Percentiles rank a stretch among this genome's conserved stretches.
phyloP scores from a whole-genome alignment of 306 rosid species.

The Crotalaria pallida region DNA sequence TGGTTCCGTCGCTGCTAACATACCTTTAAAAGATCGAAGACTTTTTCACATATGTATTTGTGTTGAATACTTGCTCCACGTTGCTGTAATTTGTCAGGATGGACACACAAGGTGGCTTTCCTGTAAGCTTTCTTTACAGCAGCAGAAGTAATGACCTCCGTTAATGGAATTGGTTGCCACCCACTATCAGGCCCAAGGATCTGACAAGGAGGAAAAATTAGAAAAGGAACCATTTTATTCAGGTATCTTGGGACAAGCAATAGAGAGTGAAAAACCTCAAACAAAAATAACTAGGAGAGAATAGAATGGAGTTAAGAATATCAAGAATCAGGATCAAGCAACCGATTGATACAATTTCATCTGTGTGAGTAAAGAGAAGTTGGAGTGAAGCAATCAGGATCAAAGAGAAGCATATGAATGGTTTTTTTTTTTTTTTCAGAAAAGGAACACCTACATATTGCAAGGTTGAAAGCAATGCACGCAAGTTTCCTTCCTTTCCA shows the following conservation, averaged over 20 bases:
- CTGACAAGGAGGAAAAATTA: conserved; percentile 37
- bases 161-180: conserved; percentile 90
- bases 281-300: not conserved
- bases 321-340: conserved; percentile 6
- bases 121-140: conserved; percentile 94
- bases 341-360: conserved; percentile 7
- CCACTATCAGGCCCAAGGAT: conserved; percentile 87
- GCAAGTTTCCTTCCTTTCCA: conserved; percentile 98
- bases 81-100: conserved; percentile 95
- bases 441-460: conserved; percentile 78
- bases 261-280: not conserved
- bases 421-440: conserved; percentile 8
- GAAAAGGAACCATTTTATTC: not conserved
- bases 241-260: not conserved
- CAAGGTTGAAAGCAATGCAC: conserved; percentile 92
- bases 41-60: conserved; percentile 89
- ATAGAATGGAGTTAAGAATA: not conserved
- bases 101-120: conserved; percentile 93
- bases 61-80: conserved; percentile 89
- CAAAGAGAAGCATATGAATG: not conserved
- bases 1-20: too few relatives aligned
- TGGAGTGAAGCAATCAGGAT: not conserved
- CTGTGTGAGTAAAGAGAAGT: conserved; percentile 4
- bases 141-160: conserved; percentile 86
- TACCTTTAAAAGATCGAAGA: conserved; percentile 94